These are phyloP conservation scores for Petunia axillaris DNA, from an alignment of 257 asterid genomes.

Conservation along the genomic window DNA sequence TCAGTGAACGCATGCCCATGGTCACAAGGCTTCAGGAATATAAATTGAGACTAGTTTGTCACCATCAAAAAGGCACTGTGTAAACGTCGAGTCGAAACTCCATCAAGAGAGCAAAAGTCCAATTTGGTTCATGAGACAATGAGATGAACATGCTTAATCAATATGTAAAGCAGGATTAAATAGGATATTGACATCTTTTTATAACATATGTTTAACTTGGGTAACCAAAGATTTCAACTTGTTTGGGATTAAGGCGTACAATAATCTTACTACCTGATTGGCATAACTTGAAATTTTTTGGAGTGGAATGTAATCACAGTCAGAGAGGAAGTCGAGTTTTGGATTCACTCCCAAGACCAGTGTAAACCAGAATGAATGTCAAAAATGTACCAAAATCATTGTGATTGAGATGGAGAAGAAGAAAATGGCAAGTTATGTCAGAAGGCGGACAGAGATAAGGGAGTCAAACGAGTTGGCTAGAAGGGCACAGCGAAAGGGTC, in stretches of 20 bases:
- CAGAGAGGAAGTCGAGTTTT: neutral
- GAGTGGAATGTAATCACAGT: neutral
- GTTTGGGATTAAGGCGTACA: too few relatives aligned
- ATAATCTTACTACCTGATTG: neutral
- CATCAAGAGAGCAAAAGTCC: too few relatives aligned
- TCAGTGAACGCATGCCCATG: neutral
- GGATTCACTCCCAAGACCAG: neutral
- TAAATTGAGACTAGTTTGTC: neutral
- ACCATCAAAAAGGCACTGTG: neutral
- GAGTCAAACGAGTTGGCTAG: neutral
- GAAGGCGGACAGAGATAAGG: neutral
- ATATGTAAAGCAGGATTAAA: neutral
- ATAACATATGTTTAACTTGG: neutral
- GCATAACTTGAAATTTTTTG: neutral
- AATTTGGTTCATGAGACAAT: neutral
- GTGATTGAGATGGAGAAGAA: neutral
- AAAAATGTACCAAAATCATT: neutral
- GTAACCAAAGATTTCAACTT: neutral
- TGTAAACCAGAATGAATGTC: neutral
- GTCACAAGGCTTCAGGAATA: neutral
- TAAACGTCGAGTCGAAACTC: neutral
- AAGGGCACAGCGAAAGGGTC: neutral
- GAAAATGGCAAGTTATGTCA: too few relatives aligned
- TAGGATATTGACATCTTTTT: neutral
- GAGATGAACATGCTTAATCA: neutral